These are phyloP conservation scores for Sicyos baderoa DNA, from an alignment of 306 rosid species.

Conservation along the genomic window DNA sequence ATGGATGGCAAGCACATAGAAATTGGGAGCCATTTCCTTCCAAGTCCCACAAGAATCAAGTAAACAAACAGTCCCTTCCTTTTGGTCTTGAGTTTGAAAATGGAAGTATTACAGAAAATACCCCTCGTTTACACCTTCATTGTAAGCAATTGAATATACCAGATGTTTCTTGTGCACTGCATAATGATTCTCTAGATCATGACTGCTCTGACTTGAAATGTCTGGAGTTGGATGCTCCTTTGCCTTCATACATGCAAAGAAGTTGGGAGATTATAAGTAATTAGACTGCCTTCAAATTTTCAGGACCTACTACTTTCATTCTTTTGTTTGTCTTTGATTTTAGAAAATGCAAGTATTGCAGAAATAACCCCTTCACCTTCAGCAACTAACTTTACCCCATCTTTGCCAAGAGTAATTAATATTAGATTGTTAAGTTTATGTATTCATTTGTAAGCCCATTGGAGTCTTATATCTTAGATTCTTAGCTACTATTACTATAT, in stretches of 20 bases:
- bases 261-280: conserved; percentile 67
- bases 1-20: conserved; percentile 84
- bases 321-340: no score
- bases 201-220: conserved; percentile 49
- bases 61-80: conserved; percentile 42
- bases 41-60: conserved; percentile 4
- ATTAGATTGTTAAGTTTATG: no score
- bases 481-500: no score
- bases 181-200: conserved; percentile 36
- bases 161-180: conserved; percentile 47
- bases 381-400: no score
- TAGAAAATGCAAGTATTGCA: no score
- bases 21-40: conserved; percentile 40
- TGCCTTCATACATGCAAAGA: conserved; percentile 74
- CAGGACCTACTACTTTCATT: no score
- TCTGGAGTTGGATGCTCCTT: conserved; percentile 52
- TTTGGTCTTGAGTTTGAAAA: conserved; percentile 56
- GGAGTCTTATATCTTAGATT: no score
- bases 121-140: conserved; percentile 73
- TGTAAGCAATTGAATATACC: conserved; percentile 78
- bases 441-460: no score
- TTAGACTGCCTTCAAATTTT: neutral
- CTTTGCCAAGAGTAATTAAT: no score
- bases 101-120: conserved; percentile 58
- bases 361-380: no score